Evolutionary conservation across 305 asterid genomes (phyloP).

Genomic region (Solanum chacoense): DNA sequence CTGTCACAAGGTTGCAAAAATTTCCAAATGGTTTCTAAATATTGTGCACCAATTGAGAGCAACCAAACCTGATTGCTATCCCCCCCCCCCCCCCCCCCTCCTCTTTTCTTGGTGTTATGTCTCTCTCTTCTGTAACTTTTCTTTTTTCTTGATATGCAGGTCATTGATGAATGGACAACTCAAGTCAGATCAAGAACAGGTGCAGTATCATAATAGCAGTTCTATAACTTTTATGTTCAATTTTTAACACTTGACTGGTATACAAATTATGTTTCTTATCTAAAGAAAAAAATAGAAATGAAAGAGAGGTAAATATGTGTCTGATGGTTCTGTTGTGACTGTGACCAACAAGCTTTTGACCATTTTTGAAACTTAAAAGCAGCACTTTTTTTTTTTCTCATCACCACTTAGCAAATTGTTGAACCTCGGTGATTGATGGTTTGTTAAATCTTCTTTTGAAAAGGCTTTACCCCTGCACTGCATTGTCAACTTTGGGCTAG

Average conservation of each 20-base stretch:
- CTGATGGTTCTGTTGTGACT: background rate
- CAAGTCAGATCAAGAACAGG: conserved; percentile 69
- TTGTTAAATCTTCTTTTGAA: background rate
- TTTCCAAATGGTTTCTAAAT: conserved; percentile 41
- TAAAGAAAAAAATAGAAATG: background rate
- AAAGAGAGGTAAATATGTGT: background rate
- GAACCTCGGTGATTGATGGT: background rate
- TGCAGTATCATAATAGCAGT: conserved; percentile 7
- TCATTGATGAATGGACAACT: conserved; percentile 77
- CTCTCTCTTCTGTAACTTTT: background rate
- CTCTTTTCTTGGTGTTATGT: background rate
- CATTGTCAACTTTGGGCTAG: background rate
- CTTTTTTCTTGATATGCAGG: conserved; percentile 31
- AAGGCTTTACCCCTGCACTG: background rate
- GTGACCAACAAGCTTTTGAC: background rate
- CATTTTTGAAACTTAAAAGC: background rate
- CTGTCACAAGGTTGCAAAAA: conserved; percentile 13
- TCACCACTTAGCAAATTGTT: background rate
- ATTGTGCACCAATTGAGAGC: conserved; percentile 38
- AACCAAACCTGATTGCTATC: conserved; percentile 34
- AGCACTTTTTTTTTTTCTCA: background rate
- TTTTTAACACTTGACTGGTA: background rate
- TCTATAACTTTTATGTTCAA: background rate
- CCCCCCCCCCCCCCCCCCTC: background rate
- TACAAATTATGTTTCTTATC: background rate